These are phyloP conservation scores for Chrysosphaeria jannelii DNA, from an alignment of 2,329 filamentous ascomycete genomes.

Conservation along the genomic window DNA sequence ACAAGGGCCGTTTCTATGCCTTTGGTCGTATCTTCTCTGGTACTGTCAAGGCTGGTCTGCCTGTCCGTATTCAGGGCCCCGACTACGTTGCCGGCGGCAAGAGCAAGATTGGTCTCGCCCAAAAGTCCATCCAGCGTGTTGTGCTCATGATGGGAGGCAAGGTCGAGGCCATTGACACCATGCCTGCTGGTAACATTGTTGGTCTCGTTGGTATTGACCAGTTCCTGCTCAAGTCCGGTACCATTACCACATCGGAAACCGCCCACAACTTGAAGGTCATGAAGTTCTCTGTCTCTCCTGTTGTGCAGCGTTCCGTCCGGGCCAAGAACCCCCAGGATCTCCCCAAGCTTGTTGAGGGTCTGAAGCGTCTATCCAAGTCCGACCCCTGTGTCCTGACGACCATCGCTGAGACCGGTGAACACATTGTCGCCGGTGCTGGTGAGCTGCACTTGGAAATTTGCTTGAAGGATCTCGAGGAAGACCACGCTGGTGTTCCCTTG, in stretches of 20 bases:
- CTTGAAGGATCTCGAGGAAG: constrained; percentile 98
- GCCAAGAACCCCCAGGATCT: constrained; percentile 99
- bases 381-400: constrained; percentile 89
- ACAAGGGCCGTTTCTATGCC: constrained; percentile 99
- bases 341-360: constrained; percentile 98
- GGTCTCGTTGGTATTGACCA: constrained; percentile 98
- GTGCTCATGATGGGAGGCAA: constrained; percentile 99
- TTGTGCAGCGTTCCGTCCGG: constrained; percentile 94
- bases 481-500: constrained; percentile 95
- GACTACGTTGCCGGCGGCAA: constrained; percentile 97
- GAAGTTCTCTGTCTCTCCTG: constrained; percentile 99
- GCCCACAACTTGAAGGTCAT: constrained; percentile 99
- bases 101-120: constrained; percentile 97
- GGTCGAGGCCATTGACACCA: constrained; percentile 92
- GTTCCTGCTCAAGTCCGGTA: constrained; percentile 99
- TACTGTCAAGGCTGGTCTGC: constrained; percentile 90
- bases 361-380: constrained; percentile 99
- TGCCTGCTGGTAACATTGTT: constrained; percentile 98
- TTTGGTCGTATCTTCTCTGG: constrained; percentile 99
- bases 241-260: constrained; percentile 83
- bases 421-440: constrained; percentile 96
- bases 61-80: constrained; percentile 99
- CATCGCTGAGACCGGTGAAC: constrained; percentile 83
- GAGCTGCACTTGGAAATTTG: constrained; percentile 99
- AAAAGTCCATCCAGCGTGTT: constrained; percentile 98